phyloP scores from a whole-genome alignment of 768 basidiomycete species.

The Auriculariales sp. region DNA sequence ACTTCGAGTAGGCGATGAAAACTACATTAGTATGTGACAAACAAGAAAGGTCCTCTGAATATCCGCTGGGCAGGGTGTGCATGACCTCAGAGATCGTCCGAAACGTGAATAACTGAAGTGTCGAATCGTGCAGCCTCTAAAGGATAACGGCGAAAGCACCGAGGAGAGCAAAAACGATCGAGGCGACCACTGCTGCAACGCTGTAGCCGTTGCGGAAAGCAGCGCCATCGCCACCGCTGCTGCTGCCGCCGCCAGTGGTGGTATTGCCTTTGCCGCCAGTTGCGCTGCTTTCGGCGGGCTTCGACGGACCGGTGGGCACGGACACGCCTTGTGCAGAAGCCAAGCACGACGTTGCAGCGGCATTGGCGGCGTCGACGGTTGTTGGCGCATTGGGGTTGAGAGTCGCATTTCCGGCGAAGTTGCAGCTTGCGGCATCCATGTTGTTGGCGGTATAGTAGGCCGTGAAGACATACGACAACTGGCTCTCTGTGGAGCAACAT shows the following conservation, averaged over 20 bases:
- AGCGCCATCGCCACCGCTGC: no score
- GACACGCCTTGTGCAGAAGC: constrained; percentile 48
- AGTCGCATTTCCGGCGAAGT: constrained; percentile 76
- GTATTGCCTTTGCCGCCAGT: background rate
- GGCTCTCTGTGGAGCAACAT: constrained; percentile 35
- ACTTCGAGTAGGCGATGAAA: no score
- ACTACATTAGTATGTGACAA: no score
- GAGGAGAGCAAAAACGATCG: no score
- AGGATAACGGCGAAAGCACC: no score
- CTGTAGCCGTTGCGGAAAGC: no score
- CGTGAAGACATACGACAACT: constrained; percentile 74
- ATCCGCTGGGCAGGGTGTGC: no score
- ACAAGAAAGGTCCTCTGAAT: no score
- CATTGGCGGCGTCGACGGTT: constrained; percentile 28
- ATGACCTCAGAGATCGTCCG: no score
- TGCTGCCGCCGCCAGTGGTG: background rate
- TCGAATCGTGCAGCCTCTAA: no score
- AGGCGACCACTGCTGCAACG: no score
- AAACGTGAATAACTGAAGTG: no score
- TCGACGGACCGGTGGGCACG: constrained; percentile 31
- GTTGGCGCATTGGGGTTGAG: constrained; percentile 44
- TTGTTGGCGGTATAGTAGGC: constrained; percentile 55
- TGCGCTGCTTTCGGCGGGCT: background rate
- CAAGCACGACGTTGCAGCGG: constrained; percentile 54
- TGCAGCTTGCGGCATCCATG: constrained; percentile 48